These are phyloP conservation scores for Schizonepeta tenuifolia DNA, from an alignment of 257 asterid genomes.

Conservation along the genomic window DNA sequence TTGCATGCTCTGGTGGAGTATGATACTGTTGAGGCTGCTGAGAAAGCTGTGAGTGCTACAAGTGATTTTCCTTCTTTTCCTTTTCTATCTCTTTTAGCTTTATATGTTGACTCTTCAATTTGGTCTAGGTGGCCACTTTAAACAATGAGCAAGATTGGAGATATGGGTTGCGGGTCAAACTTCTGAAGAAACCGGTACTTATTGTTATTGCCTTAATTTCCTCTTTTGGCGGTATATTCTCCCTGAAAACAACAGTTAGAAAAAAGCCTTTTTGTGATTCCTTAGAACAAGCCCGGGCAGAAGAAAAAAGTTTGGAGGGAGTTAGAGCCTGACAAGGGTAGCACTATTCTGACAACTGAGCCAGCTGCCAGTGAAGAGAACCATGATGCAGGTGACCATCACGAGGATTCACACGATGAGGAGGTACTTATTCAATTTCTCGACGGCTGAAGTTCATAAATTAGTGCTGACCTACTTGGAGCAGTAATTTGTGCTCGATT, in stretches of 20 bases:
- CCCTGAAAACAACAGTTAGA: slow-evolving; percentile 7
- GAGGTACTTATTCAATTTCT: slow-evolving; percentile 55
- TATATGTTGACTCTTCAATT: slow-evolving; percentile 29
- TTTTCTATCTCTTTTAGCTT: slow-evolving; percentile 19
- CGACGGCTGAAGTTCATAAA: not conserved
- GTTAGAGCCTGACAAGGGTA: slow-evolving; percentile 60
- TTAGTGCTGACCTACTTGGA: not conserved
- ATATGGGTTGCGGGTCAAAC: slow-evolving; percentile 94
- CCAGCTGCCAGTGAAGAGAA: slow-evolving; percentile 61
- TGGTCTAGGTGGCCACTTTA: slow-evolving; percentile 65
- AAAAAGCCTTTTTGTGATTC: slow-evolving; percentile 20
- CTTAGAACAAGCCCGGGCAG: slow-evolving; percentile 66
- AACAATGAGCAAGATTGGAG: slow-evolving; percentile 98
- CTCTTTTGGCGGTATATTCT: slow-evolving; percentile 1
- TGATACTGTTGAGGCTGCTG: slow-evolving; percentile 81
- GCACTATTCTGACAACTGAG: slow-evolving; percentile 49
- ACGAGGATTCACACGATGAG: slow-evolving; percentile 71
- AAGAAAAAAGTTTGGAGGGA: slow-evolving; percentile 76
- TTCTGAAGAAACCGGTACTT: slow-evolving; percentile 72
- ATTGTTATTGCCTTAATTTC: slow-evolving; percentile 19
- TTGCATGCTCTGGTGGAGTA: slow-evolving; percentile 94
- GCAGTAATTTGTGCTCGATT: not conserved
- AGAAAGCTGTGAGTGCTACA: slow-evolving; percentile 82
- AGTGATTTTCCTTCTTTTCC: not conserved
- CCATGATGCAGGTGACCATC: slow-evolving; percentile 59